Conservation (phyloP, 768 basidiomycete genomes). For the Termitomyces sp. region DNA sequence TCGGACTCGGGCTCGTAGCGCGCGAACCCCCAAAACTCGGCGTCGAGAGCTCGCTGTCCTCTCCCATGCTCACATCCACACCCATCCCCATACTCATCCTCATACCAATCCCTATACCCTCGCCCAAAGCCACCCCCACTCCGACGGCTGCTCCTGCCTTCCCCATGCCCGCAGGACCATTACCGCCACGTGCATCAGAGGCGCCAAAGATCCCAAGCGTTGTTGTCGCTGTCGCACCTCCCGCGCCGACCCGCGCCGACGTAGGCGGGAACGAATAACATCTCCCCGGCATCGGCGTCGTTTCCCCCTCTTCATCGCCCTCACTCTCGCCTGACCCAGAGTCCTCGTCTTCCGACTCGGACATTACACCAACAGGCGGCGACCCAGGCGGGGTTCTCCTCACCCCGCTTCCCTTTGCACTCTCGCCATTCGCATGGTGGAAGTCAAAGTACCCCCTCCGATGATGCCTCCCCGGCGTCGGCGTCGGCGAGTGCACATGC, state of each 20-base stretch:
- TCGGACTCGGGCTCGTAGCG: slow-evolving; percentile 20
- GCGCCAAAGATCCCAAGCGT: neutral
- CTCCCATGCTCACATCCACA: slow-evolving; percentile 13
- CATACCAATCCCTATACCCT: neutral
- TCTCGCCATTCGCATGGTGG: neutral
- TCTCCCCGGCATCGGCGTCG: slow-evolving; percentile 22
- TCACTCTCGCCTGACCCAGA: neutral
- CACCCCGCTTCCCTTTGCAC: slow-evolving; percentile 14
- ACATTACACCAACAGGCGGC: slow-evolving; percentile 22
- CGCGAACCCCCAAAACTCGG: slow-evolving; percentile 42
- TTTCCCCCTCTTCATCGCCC: slow-evolving; percentile 10
- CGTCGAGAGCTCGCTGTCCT: slow-evolving; percentile 35
- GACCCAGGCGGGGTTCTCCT: slow-evolving; percentile 47
- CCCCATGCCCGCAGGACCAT: neutral
- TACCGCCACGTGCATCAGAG: neutral
- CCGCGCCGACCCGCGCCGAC: neutral
- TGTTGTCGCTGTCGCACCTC: neutral
- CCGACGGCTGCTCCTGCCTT: neutral
- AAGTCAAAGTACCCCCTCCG: slow-evolving; percentile 46
- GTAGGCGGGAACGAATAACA: slow-evolving; percentile 31
- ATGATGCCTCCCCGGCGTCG: slow-evolving; percentile 38
- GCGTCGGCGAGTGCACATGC: neutral
- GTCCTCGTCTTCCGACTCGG: neutral
- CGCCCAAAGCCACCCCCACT: neutral
- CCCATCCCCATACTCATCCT: neutral